Percentiles rank a stretch among this genome's conserved stretches.
phyloP scores from a whole-genome alignment of 306 rosid species.

The Mimosa bimucronata region DNA sequence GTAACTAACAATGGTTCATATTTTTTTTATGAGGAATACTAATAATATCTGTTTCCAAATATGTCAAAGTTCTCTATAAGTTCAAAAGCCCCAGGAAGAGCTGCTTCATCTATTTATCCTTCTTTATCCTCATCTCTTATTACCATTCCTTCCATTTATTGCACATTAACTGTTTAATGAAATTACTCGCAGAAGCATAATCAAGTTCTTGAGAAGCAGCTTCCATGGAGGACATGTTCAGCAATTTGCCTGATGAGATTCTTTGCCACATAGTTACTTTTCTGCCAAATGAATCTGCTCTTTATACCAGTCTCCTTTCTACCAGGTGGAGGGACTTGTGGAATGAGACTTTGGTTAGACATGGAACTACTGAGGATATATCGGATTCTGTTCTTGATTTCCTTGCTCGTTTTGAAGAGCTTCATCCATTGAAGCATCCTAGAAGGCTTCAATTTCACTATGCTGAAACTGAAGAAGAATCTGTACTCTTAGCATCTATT shows the following conservation, averaged over 20 bases:
- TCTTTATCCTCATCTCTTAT: background rate
- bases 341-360: constrained; percentile 49
- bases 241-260: constrained; percentile 48
- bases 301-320: constrained; percentile 67
- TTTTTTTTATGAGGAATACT: too few species aligned
- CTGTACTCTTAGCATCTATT: constrained; percentile 51
- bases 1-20: too few species aligned
- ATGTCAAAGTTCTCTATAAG: background rate
- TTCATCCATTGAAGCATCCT: constrained; percentile 60
- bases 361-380: constrained; percentile 46
- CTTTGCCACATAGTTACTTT: constrained; percentile 61
- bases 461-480: constrained; percentile 29
- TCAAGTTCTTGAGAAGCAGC: background rate
- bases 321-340: constrained; percentile 69
- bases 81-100: background rate
- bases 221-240: constrained; percentile 41
- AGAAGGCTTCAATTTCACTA: constrained; percentile 60
- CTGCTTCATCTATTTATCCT: background rate
- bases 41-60: background rate
- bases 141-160: background rate
- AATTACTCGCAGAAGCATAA: background rate
- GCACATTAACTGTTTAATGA: background rate
- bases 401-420: constrained; percentile 45
- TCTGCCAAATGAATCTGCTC: constrained; percentile 67
- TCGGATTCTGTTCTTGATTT: constrained; percentile 43